Evolutionary conservation across 1,284 basidiomycete genomes (phyloP), one percentile per base, ranked within the genome.

Genomic region (Ustilago cynodontis): DNA sequence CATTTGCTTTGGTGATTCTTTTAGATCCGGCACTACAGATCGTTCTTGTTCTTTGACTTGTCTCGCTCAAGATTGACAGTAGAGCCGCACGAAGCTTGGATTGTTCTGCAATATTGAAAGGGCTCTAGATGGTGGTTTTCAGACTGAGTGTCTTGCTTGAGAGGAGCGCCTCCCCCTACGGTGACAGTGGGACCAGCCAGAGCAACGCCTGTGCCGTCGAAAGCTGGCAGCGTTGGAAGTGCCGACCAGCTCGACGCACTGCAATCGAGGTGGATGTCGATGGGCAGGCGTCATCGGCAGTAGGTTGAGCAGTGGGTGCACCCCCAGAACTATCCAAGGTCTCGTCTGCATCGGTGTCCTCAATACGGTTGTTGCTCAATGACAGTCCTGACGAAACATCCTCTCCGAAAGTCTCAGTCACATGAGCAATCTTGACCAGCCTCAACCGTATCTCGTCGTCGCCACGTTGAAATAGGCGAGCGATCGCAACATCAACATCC

Each of bases 111-210:
- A 85, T 67, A 43, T 78, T 77, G n/a, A 41, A 85, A 79, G 9
- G 80, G 82, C 2, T 83, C 84, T 8, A 83, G 84, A 37, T 85
- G 83, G 37, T 79, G 71, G 18, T 68, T 59, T 67, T 22, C 72
- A 64, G 7, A 84, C 65, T 1, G 78, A 78, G 14, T 60, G 9
- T 70, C 60, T 9, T 64, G 41, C 20, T 24, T 54, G 14, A 59
- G 43, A 29, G 54, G 45, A 24, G 66, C 61, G 55, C 64, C 74
- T 10, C 71, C 76, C 16, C 79, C 62, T n/a, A 73, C 75, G 16
- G 75, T 79, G 41, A 81, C 78, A 18, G 71, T 79, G 9, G 79
- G 67, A 20, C 79, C 79, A 16, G 65, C 64, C 29, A 70, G 28
- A 9, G 65, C 62, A 39, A 65, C 77, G 31, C 69, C 69, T 3